Percentiles rank a stretch among this genome's conserved stretches.
These are phyloP conservation scores for Echinosophora koreensis DNA, from an alignment of 306 rosid species.

Conservation along the genomic window DNA sequence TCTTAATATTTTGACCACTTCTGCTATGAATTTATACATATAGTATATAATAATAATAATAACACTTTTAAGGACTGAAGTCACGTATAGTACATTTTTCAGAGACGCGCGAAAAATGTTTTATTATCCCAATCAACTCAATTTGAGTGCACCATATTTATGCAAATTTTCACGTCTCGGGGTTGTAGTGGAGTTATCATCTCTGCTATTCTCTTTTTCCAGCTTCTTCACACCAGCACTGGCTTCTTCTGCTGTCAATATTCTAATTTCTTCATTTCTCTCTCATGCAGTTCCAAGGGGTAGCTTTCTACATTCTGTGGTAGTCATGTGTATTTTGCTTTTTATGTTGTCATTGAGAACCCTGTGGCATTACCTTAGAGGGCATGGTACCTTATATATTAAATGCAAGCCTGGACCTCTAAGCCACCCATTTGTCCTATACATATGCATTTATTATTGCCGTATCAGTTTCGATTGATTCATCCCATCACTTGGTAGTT, in stretches of 20 bases:
- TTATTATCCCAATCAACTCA: too few species aligned
- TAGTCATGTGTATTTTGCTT: conserved; percentile 12
- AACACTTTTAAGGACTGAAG: neutral
- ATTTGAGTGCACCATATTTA: too few species aligned
- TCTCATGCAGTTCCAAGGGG: neutral
- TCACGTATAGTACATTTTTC: too few species aligned
- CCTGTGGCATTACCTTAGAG: conserved; percentile 30
- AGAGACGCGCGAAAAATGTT: too few species aligned
- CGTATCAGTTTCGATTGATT: conserved; percentile 11
- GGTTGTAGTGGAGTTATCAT: neutral
- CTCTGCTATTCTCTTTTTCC: neutral
- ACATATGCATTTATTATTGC: conserved; percentile 49
- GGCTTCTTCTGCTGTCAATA: conserved; percentile 20
- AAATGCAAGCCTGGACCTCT: conserved; percentile 44
- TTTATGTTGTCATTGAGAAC: conserved; percentile 31
- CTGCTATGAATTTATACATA: too few species aligned
- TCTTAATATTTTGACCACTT: too few species aligned
- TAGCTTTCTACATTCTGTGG: neutral
- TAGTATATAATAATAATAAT: too few species aligned
- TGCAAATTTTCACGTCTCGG: neutral
- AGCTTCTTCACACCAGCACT: neutral
- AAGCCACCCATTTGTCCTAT: conserved; percentile 40
- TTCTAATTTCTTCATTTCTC: neutral
- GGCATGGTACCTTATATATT: conserved; percentile 23
- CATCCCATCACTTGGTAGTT: conserved; percentile 35